Percentiles rank a stretch among this genome's conserved stretches.
Conservation (phyloP, 2,329 filamentous ascomycete genomes). For the Fusarium sp. region DNA sequence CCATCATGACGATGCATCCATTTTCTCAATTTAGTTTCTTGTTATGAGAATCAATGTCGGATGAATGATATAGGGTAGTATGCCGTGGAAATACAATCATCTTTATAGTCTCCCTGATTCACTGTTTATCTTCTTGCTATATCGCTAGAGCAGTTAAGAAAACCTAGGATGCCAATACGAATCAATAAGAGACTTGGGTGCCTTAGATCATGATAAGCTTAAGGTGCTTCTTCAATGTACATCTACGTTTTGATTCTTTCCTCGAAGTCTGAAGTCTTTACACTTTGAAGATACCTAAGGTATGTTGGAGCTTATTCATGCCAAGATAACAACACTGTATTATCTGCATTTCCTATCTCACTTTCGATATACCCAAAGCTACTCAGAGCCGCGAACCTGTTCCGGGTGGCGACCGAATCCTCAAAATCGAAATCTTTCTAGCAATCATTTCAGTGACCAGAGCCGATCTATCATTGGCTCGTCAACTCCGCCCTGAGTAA, state of each 20-base stretch:
- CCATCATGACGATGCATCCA: neutral
- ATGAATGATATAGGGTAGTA: constrained; percentile 8
- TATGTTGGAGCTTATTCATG: neutral
- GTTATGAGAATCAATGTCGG: neutral
- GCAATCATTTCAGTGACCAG: neutral
- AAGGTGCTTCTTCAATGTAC: neutral
- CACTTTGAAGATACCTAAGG: neutral
- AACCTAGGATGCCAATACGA: neutral
- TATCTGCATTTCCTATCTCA: constrained; percentile 8
- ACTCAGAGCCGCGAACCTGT: neutral
- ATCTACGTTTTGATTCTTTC: too few species aligned
- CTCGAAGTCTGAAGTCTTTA: neutral
- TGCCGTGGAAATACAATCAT: neutral
- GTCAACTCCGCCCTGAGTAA: constrained; percentile 22
- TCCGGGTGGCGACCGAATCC: constrained; percentile 20
- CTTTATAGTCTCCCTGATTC: neutral
- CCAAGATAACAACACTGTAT: constrained; percentile 5
- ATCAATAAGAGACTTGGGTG: too few species aligned
- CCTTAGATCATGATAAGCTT: neutral
- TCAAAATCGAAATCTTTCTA: neutral
- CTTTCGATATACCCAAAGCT: too few species aligned
- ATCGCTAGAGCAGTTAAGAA: neutral
- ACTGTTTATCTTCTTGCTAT: neutral
- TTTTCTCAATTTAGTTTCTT: neutral
- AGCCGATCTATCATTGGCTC: constrained; percentile 10